phyloP scores from a whole-genome alignment of 2,329 filamentous ascomycete species.

The Dothideomycetidae sp. region DNA sequence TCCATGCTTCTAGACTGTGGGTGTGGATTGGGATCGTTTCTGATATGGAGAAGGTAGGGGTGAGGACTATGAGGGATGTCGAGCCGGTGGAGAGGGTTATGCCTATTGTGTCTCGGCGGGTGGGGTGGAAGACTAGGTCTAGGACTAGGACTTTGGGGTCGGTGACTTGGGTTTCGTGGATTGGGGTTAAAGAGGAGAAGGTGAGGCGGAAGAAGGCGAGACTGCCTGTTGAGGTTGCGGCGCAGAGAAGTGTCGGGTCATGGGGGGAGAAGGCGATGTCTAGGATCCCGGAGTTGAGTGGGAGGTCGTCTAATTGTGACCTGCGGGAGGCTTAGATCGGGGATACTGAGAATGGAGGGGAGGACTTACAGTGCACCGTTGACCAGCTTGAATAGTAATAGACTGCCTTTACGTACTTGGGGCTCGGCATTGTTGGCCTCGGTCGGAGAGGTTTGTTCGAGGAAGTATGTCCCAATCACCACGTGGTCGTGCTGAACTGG shows the following conservation, averaged over 20 bases:
- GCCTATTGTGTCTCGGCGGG: slow-evolving; percentile 40
- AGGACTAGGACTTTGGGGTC: slow-evolving; percentile 50
- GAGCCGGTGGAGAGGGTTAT: slow-evolving; percentile 55
- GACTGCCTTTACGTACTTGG: slow-evolving; percentile 50
- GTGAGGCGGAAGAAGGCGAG: slow-evolving; percentile 48
- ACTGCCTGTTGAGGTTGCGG: slow-evolving; percentile 63
- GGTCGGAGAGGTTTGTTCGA: slow-evolving; percentile 37
- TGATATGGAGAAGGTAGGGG: slow-evolving; percentile 14
- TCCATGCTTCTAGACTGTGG: slow-evolving; percentile 55
- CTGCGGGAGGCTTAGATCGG: neutral
- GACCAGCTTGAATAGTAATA: slow-evolving; percentile 50
- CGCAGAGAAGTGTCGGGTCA: slow-evolving; percentile 44
- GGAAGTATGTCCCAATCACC: slow-evolving; percentile 71
- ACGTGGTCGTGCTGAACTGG: slow-evolving; percentile 49
- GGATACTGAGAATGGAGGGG: neutral
- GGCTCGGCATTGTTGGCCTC: slow-evolving; percentile 6
- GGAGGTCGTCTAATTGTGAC: slow-evolving; percentile 13
- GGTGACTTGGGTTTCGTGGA: slow-evolving; percentile 34
- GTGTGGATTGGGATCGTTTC: slow-evolving; percentile 10
- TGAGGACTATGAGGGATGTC: slow-evolving; percentile 20
- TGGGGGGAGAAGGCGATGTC: slow-evolving; percentile 67
- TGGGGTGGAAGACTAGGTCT: slow-evolving; percentile 60
- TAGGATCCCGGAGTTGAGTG: slow-evolving; percentile 56
- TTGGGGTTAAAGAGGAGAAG: slow-evolving; percentile 13
- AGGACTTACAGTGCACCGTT: slow-evolving; percentile 42